Evolutionary conservation across 106 monocot genomes (phyloP).

Genomic region (Allium sativum): DNA sequence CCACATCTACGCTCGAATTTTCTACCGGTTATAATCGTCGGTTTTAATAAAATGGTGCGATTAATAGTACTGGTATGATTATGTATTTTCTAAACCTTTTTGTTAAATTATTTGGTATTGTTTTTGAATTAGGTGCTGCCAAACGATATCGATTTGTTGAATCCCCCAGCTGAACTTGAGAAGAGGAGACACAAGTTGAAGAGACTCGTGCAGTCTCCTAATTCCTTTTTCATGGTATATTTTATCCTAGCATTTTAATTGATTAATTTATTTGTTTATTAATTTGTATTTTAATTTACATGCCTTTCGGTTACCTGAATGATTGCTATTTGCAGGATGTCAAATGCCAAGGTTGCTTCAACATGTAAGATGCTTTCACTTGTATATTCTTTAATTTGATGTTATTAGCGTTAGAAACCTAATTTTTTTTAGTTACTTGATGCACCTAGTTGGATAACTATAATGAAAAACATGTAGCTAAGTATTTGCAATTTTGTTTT

Average conservation of each 20-base stretch:
- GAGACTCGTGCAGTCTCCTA: conserved; percentile 69
- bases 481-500: no score
- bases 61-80: no score
- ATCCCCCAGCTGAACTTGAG: conserved; percentile 63
- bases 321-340: background rate
- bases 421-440: no score
- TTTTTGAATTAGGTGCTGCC: conserved; percentile 42
- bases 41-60: no score
- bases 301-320: background rate
- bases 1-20: no score
- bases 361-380: background rate
- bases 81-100: no score
- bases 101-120: no score
- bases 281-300: background rate
- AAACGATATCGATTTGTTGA: conserved; percentile 60
- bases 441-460: no score
- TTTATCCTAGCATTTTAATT: background rate
- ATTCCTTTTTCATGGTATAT: conserved; percentile 63
- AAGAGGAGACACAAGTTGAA: conserved; percentile 69
- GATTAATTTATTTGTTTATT: background rate
- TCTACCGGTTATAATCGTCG: no score
- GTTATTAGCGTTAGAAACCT: no score
- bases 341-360: conserved; percentile 1
- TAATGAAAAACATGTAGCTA: no score
- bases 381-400: no score